Evolutionary conservation across 2,329 filamentous ascomycete species (phyloP).

Genomic region (Cercospora janseana): DNA sequence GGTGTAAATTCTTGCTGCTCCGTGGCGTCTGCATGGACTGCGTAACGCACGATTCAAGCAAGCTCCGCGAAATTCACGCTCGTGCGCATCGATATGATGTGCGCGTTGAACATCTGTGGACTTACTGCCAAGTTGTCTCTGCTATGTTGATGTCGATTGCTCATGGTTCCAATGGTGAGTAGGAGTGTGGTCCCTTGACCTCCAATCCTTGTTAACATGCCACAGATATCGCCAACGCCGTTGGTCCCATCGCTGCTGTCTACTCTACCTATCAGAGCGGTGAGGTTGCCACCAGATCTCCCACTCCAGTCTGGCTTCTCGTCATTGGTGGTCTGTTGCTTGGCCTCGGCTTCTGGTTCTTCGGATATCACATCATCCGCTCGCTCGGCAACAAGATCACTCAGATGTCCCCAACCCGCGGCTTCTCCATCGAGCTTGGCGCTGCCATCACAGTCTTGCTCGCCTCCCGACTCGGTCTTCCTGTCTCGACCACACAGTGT

Average conservation of each 20-base stretch:
- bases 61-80: conserved; percentile 44
- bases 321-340: conserved; percentile 54
- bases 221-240: conserved; percentile 58
- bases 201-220: neutral
- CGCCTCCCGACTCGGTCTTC: conserved; percentile 60
- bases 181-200: too few species aligned
- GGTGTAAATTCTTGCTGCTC: conserved; percentile 24
- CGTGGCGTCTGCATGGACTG: conserved; percentile 27
- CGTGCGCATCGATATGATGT: conserved; percentile 60
- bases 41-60: conserved; percentile 30
- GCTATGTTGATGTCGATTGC: conserved; percentile 69
- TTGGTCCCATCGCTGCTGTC: conserved; percentile 61
- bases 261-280: conserved; percentile 58
- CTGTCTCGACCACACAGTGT: conserved; percentile 63
- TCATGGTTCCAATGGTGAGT: conserved; percentile 57
- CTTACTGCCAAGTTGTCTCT: conserved; percentile 63
- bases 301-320: conserved; percentile 61
- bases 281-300: conserved; percentile 44
- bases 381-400: conserved; percentile 61
- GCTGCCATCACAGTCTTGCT: conserved; percentile 61
- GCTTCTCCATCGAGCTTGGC: conserved; percentile 60
- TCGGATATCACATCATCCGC: conserved; percentile 62
- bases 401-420: conserved; percentile 58
- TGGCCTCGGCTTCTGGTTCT: conserved; percentile 58
- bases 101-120: conserved; percentile 61